A percentile compares a stretch with the other conserved stretches of the same genome.
These are phyloP conservation scores for Phyllosticta citrichinensis DNA, from an alignment of 2,329 filamentous ascomycete genomes.

Conservation along the genomic window DNA sequence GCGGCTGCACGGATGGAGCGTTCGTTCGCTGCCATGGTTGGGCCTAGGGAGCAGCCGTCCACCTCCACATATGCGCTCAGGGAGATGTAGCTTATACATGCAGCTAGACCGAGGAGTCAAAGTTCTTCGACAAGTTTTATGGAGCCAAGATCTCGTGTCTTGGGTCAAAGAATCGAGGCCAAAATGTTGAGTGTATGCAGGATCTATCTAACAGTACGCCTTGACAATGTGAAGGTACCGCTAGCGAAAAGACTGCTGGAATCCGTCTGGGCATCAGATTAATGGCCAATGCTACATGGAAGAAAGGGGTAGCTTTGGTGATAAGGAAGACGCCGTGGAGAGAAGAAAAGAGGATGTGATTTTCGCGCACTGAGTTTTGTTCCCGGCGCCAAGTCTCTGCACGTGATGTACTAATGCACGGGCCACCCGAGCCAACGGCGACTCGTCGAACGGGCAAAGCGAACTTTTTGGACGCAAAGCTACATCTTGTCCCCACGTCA, in stretches of 20 bases:
- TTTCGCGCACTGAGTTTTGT: slow-evolving; percentile 14
- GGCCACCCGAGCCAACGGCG: slow-evolving; percentile 11
- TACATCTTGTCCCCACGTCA: slow-evolving; percentile 7
- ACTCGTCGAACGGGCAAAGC: neutral
- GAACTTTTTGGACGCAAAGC: slow-evolving; percentile 11
- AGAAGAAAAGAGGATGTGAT: slow-evolving; percentile 20
- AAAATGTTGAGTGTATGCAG: slow-evolving; percentile 55
- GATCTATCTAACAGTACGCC: slow-evolving; percentile 95
- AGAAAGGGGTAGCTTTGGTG: slow-evolving; percentile 62
- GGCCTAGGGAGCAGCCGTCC: no score
- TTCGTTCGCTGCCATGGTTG: no score
- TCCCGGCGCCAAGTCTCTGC: slow-evolving; percentile 10
- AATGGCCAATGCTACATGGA: slow-evolving; percentile 73
- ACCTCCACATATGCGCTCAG: no score
- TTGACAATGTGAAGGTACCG: slow-evolving; percentile 72
- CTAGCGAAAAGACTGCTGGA: slow-evolving; percentile 92
- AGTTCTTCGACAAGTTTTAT: no score
- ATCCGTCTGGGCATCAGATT: slow-evolving; percentile 71
- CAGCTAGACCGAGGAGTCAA: no score
- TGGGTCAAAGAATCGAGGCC: neutral
- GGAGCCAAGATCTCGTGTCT: no score
- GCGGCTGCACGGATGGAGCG: no score
- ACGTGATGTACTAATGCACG: slow-evolving; percentile 18
- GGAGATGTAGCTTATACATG: no score
- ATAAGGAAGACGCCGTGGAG: slow-evolving; percentile 80